These are phyloP conservation scores for Zea luxurians DNA, from an alignment of 176 grass and related monocot genomes.

Conservation along the genomic window DNA sequence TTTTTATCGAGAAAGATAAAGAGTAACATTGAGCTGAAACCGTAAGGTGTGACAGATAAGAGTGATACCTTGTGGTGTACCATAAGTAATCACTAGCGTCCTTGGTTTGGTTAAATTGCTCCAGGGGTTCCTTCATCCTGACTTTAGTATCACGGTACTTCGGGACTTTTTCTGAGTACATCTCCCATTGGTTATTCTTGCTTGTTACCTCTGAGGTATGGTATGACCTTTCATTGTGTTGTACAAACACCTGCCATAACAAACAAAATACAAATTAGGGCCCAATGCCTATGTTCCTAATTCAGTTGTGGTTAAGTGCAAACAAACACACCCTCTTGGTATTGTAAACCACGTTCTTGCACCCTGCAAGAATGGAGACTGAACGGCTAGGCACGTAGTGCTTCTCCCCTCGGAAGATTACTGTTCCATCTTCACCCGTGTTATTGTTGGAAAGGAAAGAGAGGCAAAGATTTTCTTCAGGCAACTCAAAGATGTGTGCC, in stretches of 20 bases:
- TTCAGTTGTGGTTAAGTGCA: constrained; percentile 6
- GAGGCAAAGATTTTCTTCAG: constrained; percentile 64
- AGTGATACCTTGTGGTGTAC: constrained; percentile 81
- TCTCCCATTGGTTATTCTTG: constrained; percentile 63
- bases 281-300: constrained; percentile 1
- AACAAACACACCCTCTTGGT: constrained; percentile 64
- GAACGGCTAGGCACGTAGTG: constrained; percentile 68
- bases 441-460: constrained; percentile 80
- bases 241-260: constrained; percentile 67
- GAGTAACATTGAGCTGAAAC: neutral
- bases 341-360: constrained; percentile 78
- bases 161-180: constrained; percentile 64
- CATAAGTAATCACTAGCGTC: constrained; percentile 81
- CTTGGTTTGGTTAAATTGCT: constrained; percentile 78
- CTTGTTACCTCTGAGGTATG: constrained; percentile 34
- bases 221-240: constrained; percentile 77
- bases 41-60: neutral
- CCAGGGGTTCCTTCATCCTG: constrained; percentile 53
- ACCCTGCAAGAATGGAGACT: constrained; percentile 74
- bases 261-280: constrained; percentile 25
- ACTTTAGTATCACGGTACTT: constrained; percentile 32
- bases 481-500: constrained; percentile 58
- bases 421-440: constrained; percentile 57
- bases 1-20: neutral
- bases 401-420: constrained; percentile 65